phyloP scores from a whole-genome alignment of 2,329 filamentous ascomycete species.

The Trichoderma gracile region DNA sequence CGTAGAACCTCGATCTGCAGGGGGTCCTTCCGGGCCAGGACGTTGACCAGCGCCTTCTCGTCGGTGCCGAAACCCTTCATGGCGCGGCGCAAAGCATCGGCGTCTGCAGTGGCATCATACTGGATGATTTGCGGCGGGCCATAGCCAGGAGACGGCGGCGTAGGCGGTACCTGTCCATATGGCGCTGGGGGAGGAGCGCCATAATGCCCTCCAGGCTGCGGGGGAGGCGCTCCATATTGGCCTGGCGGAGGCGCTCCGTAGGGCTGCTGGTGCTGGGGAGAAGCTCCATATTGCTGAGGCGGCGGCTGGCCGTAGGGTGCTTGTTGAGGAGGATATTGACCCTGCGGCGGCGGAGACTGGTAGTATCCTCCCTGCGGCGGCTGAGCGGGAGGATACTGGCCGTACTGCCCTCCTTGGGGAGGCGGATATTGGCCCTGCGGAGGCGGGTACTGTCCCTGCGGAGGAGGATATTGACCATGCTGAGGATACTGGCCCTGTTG shows the following conservation, averaged over 20 bases:
- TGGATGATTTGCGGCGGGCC: constrained; percentile 67
- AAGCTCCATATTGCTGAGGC: constrained; percentile 36
- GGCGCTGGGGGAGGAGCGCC: constrained; percentile 44
- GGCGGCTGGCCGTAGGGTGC: constrained; percentile 30
- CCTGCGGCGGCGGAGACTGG: constrained; percentile 32
- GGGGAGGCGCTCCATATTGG: constrained; percentile 39
- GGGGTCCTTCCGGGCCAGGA: constrained; percentile 73
- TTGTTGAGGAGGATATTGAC: constrained; percentile 34
- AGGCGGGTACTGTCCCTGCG: constrained; percentile 41
- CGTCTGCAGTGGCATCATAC: constrained; percentile 68
- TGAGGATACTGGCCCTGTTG: constrained; percentile 39
- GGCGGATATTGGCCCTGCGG: constrained; percentile 35
- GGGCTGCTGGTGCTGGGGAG: constrained; percentile 33
- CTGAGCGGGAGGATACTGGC: constrained; percentile 34
- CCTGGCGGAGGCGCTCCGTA: constrained; percentile 29
- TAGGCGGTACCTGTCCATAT: constrained; percentile 48
- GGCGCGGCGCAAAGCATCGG: constrained; percentile 70
- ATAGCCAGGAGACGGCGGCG: constrained; percentile 73
- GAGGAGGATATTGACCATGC: constrained; percentile 38
- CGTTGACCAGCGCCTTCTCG: constrained; percentile 71
- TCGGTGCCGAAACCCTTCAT: constrained; percentile 96
- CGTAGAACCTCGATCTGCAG: constrained; percentile 72
- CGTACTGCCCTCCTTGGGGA: constrained; percentile 27
- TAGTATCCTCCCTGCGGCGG: constrained; percentile 35
- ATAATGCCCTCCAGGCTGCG: constrained; percentile 37